Evolutionary conservation across 768 basidiomycete genomes (phyloP).

Genomic region (Mycena polygramma): DNA sequence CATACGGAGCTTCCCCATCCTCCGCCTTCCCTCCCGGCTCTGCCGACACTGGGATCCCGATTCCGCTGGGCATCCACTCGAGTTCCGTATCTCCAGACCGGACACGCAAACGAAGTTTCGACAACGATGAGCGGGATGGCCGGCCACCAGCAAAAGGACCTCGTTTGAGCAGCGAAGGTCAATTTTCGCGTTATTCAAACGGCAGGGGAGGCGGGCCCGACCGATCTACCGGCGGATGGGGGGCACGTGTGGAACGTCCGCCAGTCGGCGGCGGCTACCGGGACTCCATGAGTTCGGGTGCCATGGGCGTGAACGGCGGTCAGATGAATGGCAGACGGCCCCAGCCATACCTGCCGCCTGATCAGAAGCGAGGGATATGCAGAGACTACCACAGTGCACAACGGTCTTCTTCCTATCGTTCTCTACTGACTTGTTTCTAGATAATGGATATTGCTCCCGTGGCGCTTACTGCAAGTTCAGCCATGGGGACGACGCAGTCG

Average conservation of each 20-base stretch:
- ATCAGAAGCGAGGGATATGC: constrained; percentile 84
- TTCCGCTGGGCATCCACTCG: constrained; percentile 74
- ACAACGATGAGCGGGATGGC: constrained; percentile 72
- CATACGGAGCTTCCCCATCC: constrained; percentile 65
- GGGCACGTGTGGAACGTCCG: constrained; percentile 44
- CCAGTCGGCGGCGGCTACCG: constrained; percentile 50
- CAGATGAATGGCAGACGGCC: constrained; percentile 62
- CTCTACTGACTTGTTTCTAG: constrained; percentile 54
- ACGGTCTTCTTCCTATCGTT: constrained; percentile 1
- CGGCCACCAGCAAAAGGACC: constrained; percentile 79
- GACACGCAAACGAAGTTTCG: constrained; percentile 73
- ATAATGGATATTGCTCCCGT: constrained; percentile 91
- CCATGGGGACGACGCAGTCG: constrained; percentile 90
- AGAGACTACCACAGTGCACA: constrained; percentile 93
- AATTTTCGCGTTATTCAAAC: constrained; percentile 73
- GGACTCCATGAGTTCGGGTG: constrained; percentile 48
- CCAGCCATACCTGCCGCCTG: constrained; percentile 77
- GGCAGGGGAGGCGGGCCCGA: constrained; percentile 51
- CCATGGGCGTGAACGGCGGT: constrained; percentile 54
- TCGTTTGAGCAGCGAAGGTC: constrained; percentile 72
- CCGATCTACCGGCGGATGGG: constrained; percentile 35
- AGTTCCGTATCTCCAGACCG: constrained; percentile 62
- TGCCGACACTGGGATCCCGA: constrained; percentile 80
- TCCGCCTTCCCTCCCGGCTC: constrained; percentile 56
- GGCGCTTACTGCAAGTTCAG: constrained; percentile 93